These are phyloP conservation scores for Pestalotiopsis sp. DNA, from an alignment of 2,329 filamentous ascomycete species.

Conservation along the genomic window DNA sequence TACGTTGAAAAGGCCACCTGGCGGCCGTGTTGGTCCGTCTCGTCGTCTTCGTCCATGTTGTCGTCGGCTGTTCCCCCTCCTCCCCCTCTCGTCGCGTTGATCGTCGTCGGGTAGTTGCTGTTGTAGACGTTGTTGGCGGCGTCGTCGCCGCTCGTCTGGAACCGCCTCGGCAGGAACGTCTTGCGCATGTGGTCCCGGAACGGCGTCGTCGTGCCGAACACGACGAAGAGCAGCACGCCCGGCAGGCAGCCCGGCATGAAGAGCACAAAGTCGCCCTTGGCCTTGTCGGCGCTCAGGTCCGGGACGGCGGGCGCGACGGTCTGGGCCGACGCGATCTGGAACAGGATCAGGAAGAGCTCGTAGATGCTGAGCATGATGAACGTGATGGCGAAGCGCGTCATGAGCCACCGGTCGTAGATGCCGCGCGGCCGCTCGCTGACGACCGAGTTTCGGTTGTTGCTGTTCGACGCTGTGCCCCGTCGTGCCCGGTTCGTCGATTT, in stretches of 20 bases:
- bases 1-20: not conserved
- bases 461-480: not conserved
- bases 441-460: not conserved
- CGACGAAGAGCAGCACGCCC: constrained; percentile 26
- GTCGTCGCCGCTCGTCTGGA: not conserved
- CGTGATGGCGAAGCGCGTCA: constrained; percentile 40
- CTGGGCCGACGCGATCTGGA: constrained; percentile 29
- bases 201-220: constrained; percentile 15
- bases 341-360: constrained; percentile 35
- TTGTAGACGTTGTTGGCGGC: not conserved
- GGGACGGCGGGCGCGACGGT: constrained; percentile 28
- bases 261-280: constrained; percentile 33
- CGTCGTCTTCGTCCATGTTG: not conserved
- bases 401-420: constrained; percentile 41
- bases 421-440: constrained; percentile 11
- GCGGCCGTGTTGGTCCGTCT: not conserved
- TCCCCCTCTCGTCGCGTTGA: too few relatives aligned
- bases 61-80: too few relatives aligned
- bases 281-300: constrained; percentile 28
- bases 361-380: constrained; percentile 38
- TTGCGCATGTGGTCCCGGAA: constrained; percentile 14
- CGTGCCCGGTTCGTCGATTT: constrained; percentile 19
- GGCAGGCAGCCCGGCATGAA: constrained; percentile 33
- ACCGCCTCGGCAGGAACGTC: constrained; percentile 9
- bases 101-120: not conserved